Evolutionary conservation across 169 alveolate genomes (phyloP), one percentile per base, ranked within the genome.

Genomic region (Cryptosporidium meleagridis): DNA sequence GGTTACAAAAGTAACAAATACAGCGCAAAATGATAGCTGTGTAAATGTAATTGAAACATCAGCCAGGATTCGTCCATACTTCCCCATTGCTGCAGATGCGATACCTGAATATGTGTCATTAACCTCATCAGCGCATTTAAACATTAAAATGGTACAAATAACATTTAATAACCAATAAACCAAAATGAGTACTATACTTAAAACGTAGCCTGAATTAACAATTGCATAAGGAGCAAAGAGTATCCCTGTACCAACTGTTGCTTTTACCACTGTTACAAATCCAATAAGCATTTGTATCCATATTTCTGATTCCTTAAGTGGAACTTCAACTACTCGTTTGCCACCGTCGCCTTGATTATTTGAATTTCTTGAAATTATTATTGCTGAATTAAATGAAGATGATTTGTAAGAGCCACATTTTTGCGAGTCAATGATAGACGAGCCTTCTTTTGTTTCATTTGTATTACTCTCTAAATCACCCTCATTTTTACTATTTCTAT

Each of bases 211-310:
- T 39, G 87, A 58, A 4, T 75, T 61, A 37, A 75, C 87, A 55
- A 75, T 61, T 23, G 73, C 71, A 39, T 59, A 23, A 18, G 87
- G 87, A 21, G 87, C 87, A 75, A 75, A 75, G 12, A 75, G 53
- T 16, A 75, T 41, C 2, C 87, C 87, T 21, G 87, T 75, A n/a
- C 87, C 87, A 16, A 75, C 45, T 5, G 87, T 59, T 59, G 87
- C 87, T 31, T 75, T 75, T 5, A 75, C 62, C 18, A 75, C 73
- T 31, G 87, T 75, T 41, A 75, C 73, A 59, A 75, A 75, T 10
- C 87, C 87, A 33, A 75, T 75, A 7, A 55, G 33, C 87, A 75
- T 75, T 44, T 75, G 87, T 21, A 75, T 37, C 87, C 87, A 75
- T 16, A 75, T 35, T 44, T 31, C n/a, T 18, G 87, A 75, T 29